Percentiles rank a stretch among this genome's conserved stretches.
Evolutionary conservation across 345 rosid species (phyloP).

Genomic region (Trapa incisa): DNA sequence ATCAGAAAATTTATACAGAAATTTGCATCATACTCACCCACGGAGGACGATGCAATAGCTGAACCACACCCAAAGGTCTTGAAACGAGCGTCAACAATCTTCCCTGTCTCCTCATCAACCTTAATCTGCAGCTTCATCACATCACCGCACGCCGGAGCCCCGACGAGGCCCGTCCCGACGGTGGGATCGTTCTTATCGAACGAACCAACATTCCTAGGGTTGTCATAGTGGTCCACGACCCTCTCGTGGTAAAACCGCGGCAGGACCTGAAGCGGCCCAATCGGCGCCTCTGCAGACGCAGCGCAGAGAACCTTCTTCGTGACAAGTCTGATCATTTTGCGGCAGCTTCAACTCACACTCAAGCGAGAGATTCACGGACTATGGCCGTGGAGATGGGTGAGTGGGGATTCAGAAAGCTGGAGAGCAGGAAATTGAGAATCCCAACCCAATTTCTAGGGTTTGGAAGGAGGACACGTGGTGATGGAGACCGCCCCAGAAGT

Average conservation of each 20-base stretch:
- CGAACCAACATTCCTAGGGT: constrained; percentile 91
- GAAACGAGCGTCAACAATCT: constrained; percentile 82
- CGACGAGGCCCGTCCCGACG: constrained; percentile 89
- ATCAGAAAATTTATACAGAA: neutral
- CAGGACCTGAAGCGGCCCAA: constrained; percentile 14
- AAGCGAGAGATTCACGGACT: too few species aligned
- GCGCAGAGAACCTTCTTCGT: constrained; percentile 34
- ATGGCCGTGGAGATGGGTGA: too few species aligned
- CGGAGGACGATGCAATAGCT: constrained; percentile 93
- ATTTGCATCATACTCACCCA: constrained; percentile 32
- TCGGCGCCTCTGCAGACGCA: constrained; percentile 17
- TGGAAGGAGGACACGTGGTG: too few species aligned
- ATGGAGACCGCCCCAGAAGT: too few species aligned
- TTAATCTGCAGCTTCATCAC: constrained; percentile 97
- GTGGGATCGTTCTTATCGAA: constrained; percentile 82
- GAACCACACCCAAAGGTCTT: constrained; percentile 99
- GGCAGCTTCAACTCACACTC: too few species aligned
- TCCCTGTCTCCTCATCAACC: constrained; percentile 63
- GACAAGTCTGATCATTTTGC: too few species aligned
- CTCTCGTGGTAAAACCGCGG: constrained; percentile 73
- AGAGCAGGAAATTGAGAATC: too few species aligned
- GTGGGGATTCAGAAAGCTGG: too few species aligned
- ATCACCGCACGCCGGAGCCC: constrained; percentile 98
- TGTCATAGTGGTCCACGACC: constrained; percentile 90
- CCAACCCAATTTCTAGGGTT: too few species aligned